Conservation (phyloP, 257 asterid species). For the Lycium ferocissimum region DNA sequence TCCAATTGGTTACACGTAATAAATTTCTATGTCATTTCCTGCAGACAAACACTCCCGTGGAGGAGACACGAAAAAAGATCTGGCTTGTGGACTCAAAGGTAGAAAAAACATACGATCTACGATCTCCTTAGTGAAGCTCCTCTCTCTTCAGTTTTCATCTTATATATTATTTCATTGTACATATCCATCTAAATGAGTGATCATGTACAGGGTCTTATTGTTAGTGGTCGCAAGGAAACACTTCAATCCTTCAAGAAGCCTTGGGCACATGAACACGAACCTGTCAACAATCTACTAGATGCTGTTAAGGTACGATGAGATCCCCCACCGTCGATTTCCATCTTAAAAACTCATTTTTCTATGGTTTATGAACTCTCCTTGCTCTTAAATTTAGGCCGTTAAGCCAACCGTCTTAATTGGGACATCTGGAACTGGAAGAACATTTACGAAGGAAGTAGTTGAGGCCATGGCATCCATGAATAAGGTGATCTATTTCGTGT, state of each 20-base stretch:
- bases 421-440: constrained; percentile 91
- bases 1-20: not conserved
- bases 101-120: not conserved
- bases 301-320: constrained; percentile 78
- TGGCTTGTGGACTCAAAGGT: constrained; percentile 99
- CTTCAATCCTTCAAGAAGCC: constrained; percentile 97
- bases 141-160: not conserved
- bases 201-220: constrained; percentile 77
- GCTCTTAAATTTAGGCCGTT: constrained; percentile 56
- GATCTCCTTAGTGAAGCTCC: not conserved
- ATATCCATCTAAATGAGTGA: constrained; percentile 14
- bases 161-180: not conserved
- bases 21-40: not conserved
- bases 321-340: not conserved
- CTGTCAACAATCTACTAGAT: constrained; percentile 70
- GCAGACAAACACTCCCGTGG: constrained; percentile 66
- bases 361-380: not conserved
- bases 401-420: constrained; percentile 95
- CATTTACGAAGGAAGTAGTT: constrained; percentile 86
- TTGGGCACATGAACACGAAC: constrained; percentile 96
- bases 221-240: constrained; percentile 74
- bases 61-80: constrained; percentile 78
- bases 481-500: constrained; percentile 52
- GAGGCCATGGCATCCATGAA: constrained; percentile 84
- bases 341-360: not conserved